A percentile compares a stretch with the other conserved stretches of the same genome.
These are phyloP conservation scores for Otatea glauca DNA, from an alignment of 176 grass and related monocot genomes.

Conservation along the genomic window DNA sequence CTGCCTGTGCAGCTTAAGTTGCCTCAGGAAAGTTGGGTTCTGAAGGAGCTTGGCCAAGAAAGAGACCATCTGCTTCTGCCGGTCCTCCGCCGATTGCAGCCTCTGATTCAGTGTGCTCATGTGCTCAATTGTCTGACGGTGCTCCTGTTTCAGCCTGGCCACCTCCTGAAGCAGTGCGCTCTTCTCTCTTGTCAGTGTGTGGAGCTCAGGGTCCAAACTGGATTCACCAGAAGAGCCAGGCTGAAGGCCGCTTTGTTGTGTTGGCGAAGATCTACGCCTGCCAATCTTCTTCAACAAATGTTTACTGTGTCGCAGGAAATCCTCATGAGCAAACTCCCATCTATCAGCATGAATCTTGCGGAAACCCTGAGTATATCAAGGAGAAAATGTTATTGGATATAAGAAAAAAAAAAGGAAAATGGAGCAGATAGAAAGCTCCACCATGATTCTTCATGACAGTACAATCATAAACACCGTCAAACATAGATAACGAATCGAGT, in stretches of 20 bases:
- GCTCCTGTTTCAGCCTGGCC: constrained; percentile 67
- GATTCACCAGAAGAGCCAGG: constrained; percentile 52
- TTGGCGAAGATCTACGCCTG: constrained; percentile 67
- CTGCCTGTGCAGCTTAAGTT: constrained; percentile 62
- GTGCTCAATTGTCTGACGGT: constrained; percentile 62
- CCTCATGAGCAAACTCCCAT: constrained; percentile 97
- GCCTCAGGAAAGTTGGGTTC: constrained; percentile 66
- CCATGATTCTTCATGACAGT: neutral
- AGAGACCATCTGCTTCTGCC: constrained; percentile 89
- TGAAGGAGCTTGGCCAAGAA: constrained; percentile 80
- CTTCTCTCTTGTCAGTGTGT: constrained; percentile 66
- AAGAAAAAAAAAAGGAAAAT: neutral
- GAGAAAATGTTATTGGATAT: constrained; percentile 20
- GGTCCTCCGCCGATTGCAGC: constrained; percentile 70
- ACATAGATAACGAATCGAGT: neutral
- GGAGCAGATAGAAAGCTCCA: neutral
- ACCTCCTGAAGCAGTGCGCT: constrained; percentile 65
- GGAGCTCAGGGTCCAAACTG: constrained; percentile 62
- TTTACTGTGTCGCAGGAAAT: constrained; percentile 71
- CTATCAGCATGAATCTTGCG: constrained; percentile 84
- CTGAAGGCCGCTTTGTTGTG: constrained; percentile 58
- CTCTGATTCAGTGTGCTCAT: constrained; percentile 73
- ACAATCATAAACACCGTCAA: neutral
- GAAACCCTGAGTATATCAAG: constrained; percentile 68
- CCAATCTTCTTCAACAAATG: constrained; percentile 78